Base-by-base conservation (phyloP, 2,329 filamentous ascomycete species). In the Colletotrichum echinochloae region DNA sequence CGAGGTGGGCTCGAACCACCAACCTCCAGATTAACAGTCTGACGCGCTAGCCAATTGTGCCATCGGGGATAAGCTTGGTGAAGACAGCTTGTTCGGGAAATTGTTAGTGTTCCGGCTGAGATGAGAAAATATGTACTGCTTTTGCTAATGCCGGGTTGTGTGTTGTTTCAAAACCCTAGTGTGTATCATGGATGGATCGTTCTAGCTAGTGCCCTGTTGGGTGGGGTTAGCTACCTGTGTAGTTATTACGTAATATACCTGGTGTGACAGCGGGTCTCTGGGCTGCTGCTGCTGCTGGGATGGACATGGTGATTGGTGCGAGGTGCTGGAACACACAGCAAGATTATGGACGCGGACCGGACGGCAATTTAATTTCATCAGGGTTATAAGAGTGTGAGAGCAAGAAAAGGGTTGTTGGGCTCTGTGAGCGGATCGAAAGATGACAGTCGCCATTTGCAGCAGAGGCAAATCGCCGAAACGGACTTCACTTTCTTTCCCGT, bases 1-100 rank as follows among this genome's bases (percentile, higher is more conserved):
- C 68, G 67, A 70, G 67, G 68, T 71, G 68, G 68, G 68, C 67
- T 70, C 67, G 67, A 70, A 70, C 67, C 67, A 70, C 67, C 67
- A 70, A 70, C 67, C 67, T 70, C 67, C 67, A 70, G 67, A 70
- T 70, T 70, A 70, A 70, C 67, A 70, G 67, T 70, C 67, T 70
- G 67, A 70, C 67, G 67, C 67, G 67, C 67, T 70, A 70, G 67
- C 67, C 67, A 70, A 70, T 70, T 70, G 67, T 71, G 68, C 68
- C 68, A 71, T 71, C 68, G 68, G 68, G 68, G 68, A 71, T 71
- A 20, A 62, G 68, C 68, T 71, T 20, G 5, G 5, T 63, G 7
- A 16, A 5, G 0, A 6, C 56, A 68, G 59, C 68, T 71, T n/a
- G 7, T 60, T 60, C 41, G 56, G 62, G 51, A 49, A 16, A 9